A percentile compares a stretch with the other conserved stretches of the same genome.
Evolutionary conservation across 371 early-diverging fungal genomes (phyloP).

Genomic region (Caulochytrium protostelioides): DNA sequence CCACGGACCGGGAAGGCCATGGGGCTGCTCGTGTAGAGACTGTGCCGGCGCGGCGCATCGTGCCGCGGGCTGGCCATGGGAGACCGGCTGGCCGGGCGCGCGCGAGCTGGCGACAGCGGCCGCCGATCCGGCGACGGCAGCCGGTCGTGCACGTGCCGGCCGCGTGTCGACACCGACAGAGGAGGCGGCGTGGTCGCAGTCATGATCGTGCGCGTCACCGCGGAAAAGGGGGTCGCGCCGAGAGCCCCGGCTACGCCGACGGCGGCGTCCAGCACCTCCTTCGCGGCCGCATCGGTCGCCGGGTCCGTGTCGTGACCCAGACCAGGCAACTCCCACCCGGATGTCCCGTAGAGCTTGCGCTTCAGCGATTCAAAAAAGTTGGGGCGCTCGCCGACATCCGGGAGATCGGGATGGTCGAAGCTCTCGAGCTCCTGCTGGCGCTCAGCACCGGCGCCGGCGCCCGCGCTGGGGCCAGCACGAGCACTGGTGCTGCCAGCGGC

Average conservation of each 20-base stretch:
- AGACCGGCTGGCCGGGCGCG: neutral
- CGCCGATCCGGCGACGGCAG: neutral
- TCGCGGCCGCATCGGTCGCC: neutral
- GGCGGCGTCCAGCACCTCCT: neutral
- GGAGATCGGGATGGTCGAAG: too few relatives aligned
- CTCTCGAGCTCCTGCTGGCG: too few relatives aligned
- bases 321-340: too few relatives aligned
- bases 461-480: too few relatives aligned
- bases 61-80: neutral
- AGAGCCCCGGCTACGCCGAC: neutral
- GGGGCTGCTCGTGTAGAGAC: neutral
- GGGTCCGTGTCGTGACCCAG: too few relatives aligned
- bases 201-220: neutral
- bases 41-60: neutral
- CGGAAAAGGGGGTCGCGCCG: neutral
- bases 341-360: too few relatives aligned
- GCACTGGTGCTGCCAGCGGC: too few relatives aligned
- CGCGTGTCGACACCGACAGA: neutral
- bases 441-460: too few relatives aligned
- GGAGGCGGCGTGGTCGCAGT: neutral
- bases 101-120: neutral
- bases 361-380: too few relatives aligned
- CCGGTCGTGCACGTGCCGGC: neutral
- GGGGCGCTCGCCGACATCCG: too few relatives aligned
- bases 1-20: neutral